phyloP scores from a whole-genome alignment of 2,329 filamentous ascomycete species.

The Penicillium sp. region DNA sequence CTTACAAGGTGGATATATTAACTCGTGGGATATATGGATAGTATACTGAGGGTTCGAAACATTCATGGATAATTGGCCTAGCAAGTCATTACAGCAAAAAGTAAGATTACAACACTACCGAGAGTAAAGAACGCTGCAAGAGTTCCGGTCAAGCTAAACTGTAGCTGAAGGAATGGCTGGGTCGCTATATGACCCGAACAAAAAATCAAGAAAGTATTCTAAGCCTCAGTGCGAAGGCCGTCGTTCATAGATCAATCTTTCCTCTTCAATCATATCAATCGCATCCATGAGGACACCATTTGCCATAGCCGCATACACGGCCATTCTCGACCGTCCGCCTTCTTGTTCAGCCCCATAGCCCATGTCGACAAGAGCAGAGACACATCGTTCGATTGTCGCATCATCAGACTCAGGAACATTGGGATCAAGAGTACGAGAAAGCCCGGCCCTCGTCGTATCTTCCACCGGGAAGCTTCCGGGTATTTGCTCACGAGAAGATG shows the following conservation, averaged over 20 bases:
- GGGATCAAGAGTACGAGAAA: not conserved
- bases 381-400: slow-evolving; percentile 35
- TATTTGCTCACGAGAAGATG: slow-evolving; percentile 9
- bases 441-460: not conserved
- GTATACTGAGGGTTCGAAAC: not conserved
- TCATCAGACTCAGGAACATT: not conserved
- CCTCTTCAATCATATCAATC: slow-evolving; percentile 52
- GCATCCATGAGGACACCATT: slow-evolving; percentile 44
- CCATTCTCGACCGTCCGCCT: slow-evolving; percentile 39
- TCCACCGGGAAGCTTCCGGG: slow-evolving; percentile 29
- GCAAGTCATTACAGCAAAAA: not conserved
- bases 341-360: slow-evolving; percentile 40
- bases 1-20: not conserved
- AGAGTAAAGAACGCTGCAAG: not conserved
- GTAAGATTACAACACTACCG: not conserved
- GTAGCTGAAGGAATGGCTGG: not conserved
- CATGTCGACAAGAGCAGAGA: slow-evolving; percentile 39
- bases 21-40: not conserved
- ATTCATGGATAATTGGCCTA: not conserved
- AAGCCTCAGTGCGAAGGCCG: slow-evolving; percentile 12
- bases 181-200: not conserved
- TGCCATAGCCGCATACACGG: slow-evolving; percentile 46
- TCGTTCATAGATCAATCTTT: slow-evolving; percentile 42
- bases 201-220: not conserved
- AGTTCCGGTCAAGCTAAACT: not conserved